Conservation (phyloP, 2,329 filamentous ascomycete species). For the Penicillium sp. region DNA sequence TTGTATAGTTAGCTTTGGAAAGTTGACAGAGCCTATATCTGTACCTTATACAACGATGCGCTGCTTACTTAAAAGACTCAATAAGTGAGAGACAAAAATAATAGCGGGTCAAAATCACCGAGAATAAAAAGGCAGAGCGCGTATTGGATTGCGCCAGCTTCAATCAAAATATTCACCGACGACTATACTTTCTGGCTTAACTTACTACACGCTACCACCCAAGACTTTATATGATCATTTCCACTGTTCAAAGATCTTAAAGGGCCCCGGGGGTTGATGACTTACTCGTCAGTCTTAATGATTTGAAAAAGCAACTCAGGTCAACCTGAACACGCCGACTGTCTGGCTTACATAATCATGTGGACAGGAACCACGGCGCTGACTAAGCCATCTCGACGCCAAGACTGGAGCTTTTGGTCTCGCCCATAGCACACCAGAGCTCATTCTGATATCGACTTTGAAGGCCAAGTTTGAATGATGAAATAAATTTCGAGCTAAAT, state of each 20-base stretch:
- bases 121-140: neutral
- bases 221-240: neutral
- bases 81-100: neutral
- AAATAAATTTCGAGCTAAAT: neutral
- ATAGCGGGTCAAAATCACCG: neutral
- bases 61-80: neutral
- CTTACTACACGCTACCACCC: neutral
- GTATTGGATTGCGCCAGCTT: neutral
- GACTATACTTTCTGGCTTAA: neutral
- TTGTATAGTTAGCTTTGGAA: neutral
- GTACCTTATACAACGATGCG: neutral
- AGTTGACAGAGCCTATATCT: neutral
- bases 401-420: slow-evolving; percentile 1
- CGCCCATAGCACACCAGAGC: neutral
- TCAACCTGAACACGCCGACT: neutral
- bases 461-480: neutral
- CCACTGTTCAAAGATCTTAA: too few species aligned
- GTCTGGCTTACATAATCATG: neutral
- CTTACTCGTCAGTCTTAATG: too few species aligned
- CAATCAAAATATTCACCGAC: neutral
- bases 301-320: neutral
- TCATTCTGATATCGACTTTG: slow-evolving; percentile 1
- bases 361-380: neutral
- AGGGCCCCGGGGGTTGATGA: too few species aligned
- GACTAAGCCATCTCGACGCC: neutral